Percentiles rank a stretch among this genome's conserved stretches.
phyloP scores from a whole-genome alignment of 768 basidiomycete genomes.

The Pisolithus marmoratus region DNA sequence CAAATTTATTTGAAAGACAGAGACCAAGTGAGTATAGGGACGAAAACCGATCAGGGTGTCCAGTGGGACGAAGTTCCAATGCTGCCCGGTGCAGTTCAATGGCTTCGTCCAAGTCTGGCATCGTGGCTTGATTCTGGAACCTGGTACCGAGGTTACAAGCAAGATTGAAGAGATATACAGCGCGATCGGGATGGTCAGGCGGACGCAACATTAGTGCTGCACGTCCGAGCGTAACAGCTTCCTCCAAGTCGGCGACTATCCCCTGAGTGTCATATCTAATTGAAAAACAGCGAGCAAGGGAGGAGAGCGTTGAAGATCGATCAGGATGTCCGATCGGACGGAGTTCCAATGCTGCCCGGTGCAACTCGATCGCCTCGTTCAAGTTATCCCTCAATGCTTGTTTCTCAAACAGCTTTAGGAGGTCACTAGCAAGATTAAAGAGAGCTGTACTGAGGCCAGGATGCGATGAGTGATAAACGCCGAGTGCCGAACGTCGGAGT shows the following conservation, averaged over 20 bases:
- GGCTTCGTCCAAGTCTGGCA: neutral
- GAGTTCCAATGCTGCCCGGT: too few relatives aligned
- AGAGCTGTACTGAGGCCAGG: too few relatives aligned
- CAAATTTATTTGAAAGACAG: neutral
- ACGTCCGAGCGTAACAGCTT: neutral
- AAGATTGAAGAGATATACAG: neutral
- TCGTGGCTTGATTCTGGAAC: conserved; percentile 25
- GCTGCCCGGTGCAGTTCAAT: neutral
- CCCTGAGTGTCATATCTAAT: too few relatives aligned
- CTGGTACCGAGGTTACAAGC: conserved; percentile 28
- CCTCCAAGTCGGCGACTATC: neutral
- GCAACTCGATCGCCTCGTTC: neutral
- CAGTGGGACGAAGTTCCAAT: neutral
- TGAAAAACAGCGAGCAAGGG: too few relatives aligned
- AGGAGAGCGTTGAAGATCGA: too few relatives aligned
- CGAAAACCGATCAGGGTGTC: neutral
- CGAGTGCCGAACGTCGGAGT: neutral
- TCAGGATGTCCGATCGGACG: too few relatives aligned
- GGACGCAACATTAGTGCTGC: neutral
- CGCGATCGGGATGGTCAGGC: neutral
- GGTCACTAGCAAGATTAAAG: too few relatives aligned
- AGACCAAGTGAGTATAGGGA: neutral
- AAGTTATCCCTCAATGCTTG: neutral
- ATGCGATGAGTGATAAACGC: too few relatives aligned
- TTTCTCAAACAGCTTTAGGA: too few relatives aligned